Evolutionary conservation across 2,329 filamentous ascomycete genomes (phyloP).

Genomic region (Decorospora gaudefroyi): DNA sequence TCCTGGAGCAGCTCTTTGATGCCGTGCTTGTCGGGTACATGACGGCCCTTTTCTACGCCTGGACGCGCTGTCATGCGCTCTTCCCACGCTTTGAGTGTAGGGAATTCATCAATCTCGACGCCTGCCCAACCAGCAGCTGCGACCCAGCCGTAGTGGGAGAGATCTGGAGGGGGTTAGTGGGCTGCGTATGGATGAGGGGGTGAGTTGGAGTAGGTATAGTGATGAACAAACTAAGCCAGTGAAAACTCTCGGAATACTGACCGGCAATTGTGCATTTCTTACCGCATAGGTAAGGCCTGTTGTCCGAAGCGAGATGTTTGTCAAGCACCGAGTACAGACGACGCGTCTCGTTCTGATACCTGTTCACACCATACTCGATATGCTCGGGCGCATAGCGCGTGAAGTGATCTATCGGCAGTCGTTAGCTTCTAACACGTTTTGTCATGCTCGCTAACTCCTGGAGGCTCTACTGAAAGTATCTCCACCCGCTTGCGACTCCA

Average conservation of each 20-base stretch:
- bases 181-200: too few relatives aligned
- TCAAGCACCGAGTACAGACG: constrained; percentile 80
- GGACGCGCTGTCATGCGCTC: constrained; percentile 69
- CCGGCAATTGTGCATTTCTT: constrained; percentile 63
- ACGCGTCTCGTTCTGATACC: constrained; percentile 83
- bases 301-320: constrained; percentile 63
- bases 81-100: constrained; percentile 76
- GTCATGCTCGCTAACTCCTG: too few relatives aligned
- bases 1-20: constrained; percentile 64
- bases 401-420: constrained; percentile 68
- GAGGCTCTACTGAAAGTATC: too few relatives aligned
- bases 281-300: constrained; percentile 61
- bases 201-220: neutral
- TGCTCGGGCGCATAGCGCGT: constrained; percentile 77
- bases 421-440: too few relatives aligned
- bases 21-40: constrained; percentile 69
- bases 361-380: constrained; percentile 80
- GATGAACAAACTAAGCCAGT: neutral
- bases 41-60: constrained; percentile 73
- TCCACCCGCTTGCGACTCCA: too few relatives aligned
- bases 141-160: constrained; percentile 81
- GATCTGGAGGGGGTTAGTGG: constrained; percentile 57
- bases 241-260: constrained; percentile 11
- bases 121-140: constrained; percentile 63
- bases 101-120: constrained; percentile 74